Conservation (phyloP, 2,329 filamentous ascomycete genomes). For the Xylaria hypoxylon region DNA sequence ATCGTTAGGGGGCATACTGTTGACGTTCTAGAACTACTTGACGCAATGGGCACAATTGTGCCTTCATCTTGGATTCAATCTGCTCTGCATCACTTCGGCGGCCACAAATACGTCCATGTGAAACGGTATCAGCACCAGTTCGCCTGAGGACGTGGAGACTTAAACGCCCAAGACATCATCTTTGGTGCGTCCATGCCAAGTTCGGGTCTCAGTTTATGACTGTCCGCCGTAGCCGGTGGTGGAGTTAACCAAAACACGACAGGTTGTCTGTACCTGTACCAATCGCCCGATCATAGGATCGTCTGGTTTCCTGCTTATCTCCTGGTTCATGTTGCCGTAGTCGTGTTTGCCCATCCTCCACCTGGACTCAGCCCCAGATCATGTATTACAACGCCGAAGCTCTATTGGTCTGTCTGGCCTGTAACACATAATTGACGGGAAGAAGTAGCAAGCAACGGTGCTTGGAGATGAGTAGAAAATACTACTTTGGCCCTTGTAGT, state of each 20-base stretch:
- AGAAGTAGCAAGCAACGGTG: constrained; percentile 37
- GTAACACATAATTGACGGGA: constrained; percentile 33
- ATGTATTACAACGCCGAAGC: constrained; percentile 39
- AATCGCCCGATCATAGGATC: not conserved
- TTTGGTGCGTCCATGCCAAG: not conserved
- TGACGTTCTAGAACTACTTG: not conserved
- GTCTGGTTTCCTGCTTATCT: not conserved
- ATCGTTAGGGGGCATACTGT: too few species aligned
- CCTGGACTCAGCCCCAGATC: not conserved
- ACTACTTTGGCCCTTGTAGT: constrained; percentile 36
- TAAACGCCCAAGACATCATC: not conserved
- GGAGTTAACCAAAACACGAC: not conserved
- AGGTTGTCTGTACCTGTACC: not conserved
- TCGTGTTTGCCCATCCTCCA: not conserved
- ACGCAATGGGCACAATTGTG: not conserved
- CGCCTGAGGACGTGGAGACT: not conserved
- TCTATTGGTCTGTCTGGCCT: constrained; percentile 36
- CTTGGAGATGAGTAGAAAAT: constrained; percentile 29
- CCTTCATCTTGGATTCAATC: not conserved
- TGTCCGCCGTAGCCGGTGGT: too few species aligned
- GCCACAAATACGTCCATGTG: not conserved
- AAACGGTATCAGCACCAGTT: not conserved
- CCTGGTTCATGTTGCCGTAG: not conserved
- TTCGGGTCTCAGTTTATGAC: not conserved
- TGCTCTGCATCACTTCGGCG: not conserved